Evolutionary conservation across 176 grass and related monocot genomes (phyloP), one percentile per base, ranked within the genome.

Genomic region (Rhipidocladum racemiflorum): DNA sequence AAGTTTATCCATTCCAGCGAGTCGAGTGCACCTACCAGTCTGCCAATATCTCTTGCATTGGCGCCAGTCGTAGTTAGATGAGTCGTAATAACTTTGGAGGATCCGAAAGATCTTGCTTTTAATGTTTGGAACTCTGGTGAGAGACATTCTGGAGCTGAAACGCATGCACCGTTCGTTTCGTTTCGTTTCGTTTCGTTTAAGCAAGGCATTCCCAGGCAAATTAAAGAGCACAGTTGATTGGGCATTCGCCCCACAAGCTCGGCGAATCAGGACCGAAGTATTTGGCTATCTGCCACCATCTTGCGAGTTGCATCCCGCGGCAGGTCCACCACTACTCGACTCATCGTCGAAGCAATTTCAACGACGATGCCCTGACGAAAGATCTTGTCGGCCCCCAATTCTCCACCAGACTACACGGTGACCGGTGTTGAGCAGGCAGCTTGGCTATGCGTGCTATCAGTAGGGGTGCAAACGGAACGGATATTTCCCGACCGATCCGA

Each of bases 321-420:
- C 65, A 60, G 77, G 78, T 68, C 51, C 70, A 81, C 36, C 50
- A 11, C 48, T 7, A 3, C 74, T 74, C 16, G 68, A 45, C 5
- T 35, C 50, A 54, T 80, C 27, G 50, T 17, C 0, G 2, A 44
- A 59, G 72, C 30, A 29, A 77, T 90, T 77, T 81, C 77, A 56
- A 28, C 83, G 83, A 89, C 15, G 78, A 40, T 84, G 42, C 54
- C 62, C 34, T 51, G 5, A 18, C 75, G 46, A 4, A 76, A 82
- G 72, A 80, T 61, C 68, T 57, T 32, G 57, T 54, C 57, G 48
- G 45, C 0, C 34, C 21, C 60, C 25, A n/a, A 2, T 3, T 9
- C 27, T 66, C 75, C 61, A 79, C 67, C 57, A 61, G 25, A 46
- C 20, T 18, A 28, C 43, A 9, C 8, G 30, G 53, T 57, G 42